Percentiles rank a stretch among this genome's conserved stretches.
Evolutionary conservation across 768 basidiomycete genomes (phyloP).

Genomic region (Leccinum ochraceum): DNA sequence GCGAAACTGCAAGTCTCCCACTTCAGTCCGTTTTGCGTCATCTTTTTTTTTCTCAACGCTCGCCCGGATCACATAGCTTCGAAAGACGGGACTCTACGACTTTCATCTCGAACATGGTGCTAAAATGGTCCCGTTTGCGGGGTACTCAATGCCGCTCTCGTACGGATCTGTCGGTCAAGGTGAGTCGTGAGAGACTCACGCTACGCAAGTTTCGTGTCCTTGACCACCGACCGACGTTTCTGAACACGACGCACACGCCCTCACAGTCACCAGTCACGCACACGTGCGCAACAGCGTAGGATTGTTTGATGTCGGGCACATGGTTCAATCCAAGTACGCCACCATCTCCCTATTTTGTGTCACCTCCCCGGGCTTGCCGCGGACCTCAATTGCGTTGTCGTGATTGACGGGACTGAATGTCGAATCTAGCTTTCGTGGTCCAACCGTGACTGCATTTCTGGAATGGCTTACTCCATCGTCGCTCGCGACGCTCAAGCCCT

Average conservation of each 20-base stretch:
- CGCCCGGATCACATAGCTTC: conserved; percentile 36
- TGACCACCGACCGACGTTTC: conserved; percentile 10
- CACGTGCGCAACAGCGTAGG: conserved; percentile 83
- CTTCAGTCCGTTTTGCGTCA: neutral
- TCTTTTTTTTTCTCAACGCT: conserved; percentile 3
- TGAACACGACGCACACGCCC: neutral
- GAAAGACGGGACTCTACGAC: conserved; percentile 80
- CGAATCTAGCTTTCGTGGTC: conserved; percentile 70
- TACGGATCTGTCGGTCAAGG: conserved; percentile 86
- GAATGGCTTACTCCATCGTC: conserved; percentile 91
- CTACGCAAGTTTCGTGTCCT: conserved; percentile 8
- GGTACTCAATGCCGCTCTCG: conserved; percentile 89
- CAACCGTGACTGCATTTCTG: conserved; percentile 76
- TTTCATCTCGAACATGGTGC: conserved; percentile 83
- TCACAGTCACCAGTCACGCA: conserved; percentile 82
- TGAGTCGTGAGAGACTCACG: conserved; percentile 31
- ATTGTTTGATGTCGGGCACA: conserved; percentile 97
- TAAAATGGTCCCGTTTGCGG: conserved; percentile 97
- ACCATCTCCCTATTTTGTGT: neutral
- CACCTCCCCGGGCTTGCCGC: neutral
- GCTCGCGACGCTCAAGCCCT: conserved; percentile 63
- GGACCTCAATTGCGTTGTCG: neutral
- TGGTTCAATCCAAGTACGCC: conserved; percentile 88
- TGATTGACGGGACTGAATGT: neutral
- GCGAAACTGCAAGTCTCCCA: conserved; percentile 18